phyloP scores from a whole-genome alignment of 164 flowering plant species.

The Vitis cinerea region DNA sequence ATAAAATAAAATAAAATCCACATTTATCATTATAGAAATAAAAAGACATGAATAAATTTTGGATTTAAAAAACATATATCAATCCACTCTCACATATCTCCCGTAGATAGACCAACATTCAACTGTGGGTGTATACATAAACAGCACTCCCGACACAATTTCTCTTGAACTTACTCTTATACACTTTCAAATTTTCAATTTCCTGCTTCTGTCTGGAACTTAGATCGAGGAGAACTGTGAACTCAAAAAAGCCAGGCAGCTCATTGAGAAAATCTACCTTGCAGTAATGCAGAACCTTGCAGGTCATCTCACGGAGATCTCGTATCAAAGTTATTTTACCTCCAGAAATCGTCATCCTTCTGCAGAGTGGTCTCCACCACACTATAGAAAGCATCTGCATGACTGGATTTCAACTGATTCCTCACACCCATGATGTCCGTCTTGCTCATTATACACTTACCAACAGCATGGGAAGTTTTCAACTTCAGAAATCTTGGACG shows the following conservation, averaged over 20 bases:
- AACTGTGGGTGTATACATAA: conserved; percentile 70
- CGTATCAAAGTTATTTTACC: conserved; percentile 63
- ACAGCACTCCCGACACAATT: conserved; percentile 59
- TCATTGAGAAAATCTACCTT: conserved; percentile 88
- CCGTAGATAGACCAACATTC: conserved; percentile 3
- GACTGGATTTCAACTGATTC: conserved; percentile 35
- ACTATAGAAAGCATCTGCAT: conserved; percentile 54
- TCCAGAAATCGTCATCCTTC: conserved; percentile 50
- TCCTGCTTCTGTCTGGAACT: conserved; percentile 48
- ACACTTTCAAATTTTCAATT: conserved; percentile 34
- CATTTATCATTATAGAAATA: no score
- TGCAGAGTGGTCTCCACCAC: conserved; percentile 72
- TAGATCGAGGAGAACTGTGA: conserved; percentile 65
- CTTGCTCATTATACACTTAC: conserved; percentile 61
- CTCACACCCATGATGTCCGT: conserved; percentile 43
- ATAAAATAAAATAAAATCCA: no score
- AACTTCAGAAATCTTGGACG: conserved; percentile 71
- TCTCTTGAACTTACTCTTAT: conserved; percentile 50
- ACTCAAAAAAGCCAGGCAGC: conserved; percentile 85
- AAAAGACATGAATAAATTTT: no score
- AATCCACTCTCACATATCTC: no score
- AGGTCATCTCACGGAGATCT: conserved; percentile 86
- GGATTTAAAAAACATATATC: no score
- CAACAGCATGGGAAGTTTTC: conserved; percentile 46
- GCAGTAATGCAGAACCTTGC: conserved; percentile 78